Conservation (phyloP, 768 basidiomycete species). For the Leccinum truebloodii region DNA sequence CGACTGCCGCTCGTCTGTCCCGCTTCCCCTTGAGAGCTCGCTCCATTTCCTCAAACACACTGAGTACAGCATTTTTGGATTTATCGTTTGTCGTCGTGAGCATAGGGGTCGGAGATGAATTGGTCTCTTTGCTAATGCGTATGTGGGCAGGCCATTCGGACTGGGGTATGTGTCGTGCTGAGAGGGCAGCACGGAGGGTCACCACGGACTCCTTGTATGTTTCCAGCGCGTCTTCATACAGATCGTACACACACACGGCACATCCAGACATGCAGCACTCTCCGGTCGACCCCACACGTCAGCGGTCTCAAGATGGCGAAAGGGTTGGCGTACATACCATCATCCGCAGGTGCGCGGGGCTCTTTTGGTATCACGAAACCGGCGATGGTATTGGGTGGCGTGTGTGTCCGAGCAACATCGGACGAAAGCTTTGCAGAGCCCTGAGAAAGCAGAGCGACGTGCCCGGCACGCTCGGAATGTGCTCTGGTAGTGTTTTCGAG, state of each 20-base stretch:
- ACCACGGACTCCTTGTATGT: conserved; percentile 59
- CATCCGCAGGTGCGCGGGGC: conserved; percentile 62
- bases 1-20: conserved; percentile 29
- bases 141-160: conserved; percentile 66
- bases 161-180: conserved; percentile 49
- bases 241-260: conserved; percentile 87
- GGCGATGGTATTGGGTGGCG: conserved; percentile 16
- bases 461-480: conserved; percentile 39
- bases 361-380: conserved; percentile 53
- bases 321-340: conserved; percentile 47
- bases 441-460: conserved; percentile 29
- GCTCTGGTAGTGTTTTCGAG: conserved; percentile 55
- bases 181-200: conserved; percentile 51
- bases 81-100: conserved; percentile 2
- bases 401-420: background rate
- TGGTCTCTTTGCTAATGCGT: conserved; percentile 19
- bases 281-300: conserved; percentile 27
- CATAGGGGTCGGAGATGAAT: background rate
- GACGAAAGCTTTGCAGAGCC: conserved; percentile 4
- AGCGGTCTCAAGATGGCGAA: background rate
- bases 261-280: conserved; percentile 97
- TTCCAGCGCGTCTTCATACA: conserved; percentile 74
- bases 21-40: conserved; percentile 51
- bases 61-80: conserved; percentile 42
- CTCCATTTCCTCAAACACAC: conserved; percentile 76